Evolutionary conservation across 2,329 filamentous ascomycete genomes (phyloP), one percentile per base, ranked within the genome.

Genomic region (Phoma herbarum): DNA sequence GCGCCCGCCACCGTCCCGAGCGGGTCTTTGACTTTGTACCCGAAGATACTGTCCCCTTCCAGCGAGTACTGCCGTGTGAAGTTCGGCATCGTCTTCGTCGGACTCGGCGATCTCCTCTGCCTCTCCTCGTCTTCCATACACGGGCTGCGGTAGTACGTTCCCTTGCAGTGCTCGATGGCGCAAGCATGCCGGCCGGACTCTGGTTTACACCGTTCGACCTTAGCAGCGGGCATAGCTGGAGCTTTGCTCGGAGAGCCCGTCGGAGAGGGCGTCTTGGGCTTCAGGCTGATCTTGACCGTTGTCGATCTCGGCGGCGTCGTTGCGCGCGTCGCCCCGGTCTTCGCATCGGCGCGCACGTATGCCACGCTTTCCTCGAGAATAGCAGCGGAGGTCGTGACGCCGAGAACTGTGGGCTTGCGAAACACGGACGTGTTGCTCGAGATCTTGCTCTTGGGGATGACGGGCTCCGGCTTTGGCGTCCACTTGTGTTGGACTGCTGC

Each of bases 11-110:
- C 31, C 12, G 69, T 65, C 12, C 64, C 61, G 0, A 47, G 41
- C 16, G 59, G 43, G 16, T 67, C 60, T 41, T 63, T 61, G 42
- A 53, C 60, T 29, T 41, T 61, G 55, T 69, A 68, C 0, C 65
- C 66, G 41, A 74, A 74, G 26, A 72, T 62, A 2, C 66, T 60
- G 48, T 69, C 63, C 3, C 64, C 60, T 20, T 66, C 63, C 8
- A 67, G 46, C 2, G 61, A 63, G 16, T 68, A 68, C 12, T 66
- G 67, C 35, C 65, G 60, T n/a, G 58, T 62, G 47, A 70, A 70
- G 28, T 63, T 65, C 2, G 63, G 61, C 56, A 64, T 68, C 10
- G 61, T 56, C 29, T 70, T 71, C 11, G 62, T 59, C 8, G 69
- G 67, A 16, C 67, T 71, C 2, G 64, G 46, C 10, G 65, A 64